These are phyloP conservation scores for Phytomonas sp. DNA, from an alignment of 208 protist genomes.

Conservation along the genomic window DNA sequence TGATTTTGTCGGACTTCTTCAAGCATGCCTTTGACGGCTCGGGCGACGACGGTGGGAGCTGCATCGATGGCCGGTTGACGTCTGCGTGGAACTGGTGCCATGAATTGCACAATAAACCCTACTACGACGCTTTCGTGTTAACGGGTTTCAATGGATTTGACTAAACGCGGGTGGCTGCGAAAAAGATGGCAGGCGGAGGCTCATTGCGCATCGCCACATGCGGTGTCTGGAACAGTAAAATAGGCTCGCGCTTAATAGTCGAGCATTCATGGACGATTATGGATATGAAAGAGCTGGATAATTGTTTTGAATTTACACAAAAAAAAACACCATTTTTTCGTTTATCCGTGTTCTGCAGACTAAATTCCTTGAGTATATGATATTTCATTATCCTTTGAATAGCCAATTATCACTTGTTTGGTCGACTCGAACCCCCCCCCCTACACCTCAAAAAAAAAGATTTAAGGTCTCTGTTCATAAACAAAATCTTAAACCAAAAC, in stretches of 20 bases:
- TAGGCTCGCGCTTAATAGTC: not conserved
- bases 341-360: not conserved
- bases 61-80: constrained; percentile 96
- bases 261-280: not conserved
- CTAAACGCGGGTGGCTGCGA: constrained; percentile 18
- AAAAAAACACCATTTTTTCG: not conserved
- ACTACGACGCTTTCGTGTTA: constrained; percentile 93
- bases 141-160: constrained; percentile 95
- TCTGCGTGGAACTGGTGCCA: constrained; percentile 97
- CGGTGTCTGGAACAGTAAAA: no score
- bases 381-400: not conserved
- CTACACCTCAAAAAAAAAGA: not conserved
- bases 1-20: constrained; percentile 95
- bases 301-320: not conserved
- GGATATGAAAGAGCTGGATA: not conserved
- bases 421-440: not conserved
- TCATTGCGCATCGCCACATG: no score
- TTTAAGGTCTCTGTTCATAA: no score
- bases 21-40: constrained; percentile 91
- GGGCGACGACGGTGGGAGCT: constrained; percentile 90
- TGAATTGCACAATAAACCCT: constrained; percentile 93
- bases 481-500: no score
- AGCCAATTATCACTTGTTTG: not conserved
- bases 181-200: not conserved
- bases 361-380: not conserved